Base-by-base conservation (phyloP, 2,329 filamentous ascomycete genomes). In the Penicillium thymicola region DNA sequence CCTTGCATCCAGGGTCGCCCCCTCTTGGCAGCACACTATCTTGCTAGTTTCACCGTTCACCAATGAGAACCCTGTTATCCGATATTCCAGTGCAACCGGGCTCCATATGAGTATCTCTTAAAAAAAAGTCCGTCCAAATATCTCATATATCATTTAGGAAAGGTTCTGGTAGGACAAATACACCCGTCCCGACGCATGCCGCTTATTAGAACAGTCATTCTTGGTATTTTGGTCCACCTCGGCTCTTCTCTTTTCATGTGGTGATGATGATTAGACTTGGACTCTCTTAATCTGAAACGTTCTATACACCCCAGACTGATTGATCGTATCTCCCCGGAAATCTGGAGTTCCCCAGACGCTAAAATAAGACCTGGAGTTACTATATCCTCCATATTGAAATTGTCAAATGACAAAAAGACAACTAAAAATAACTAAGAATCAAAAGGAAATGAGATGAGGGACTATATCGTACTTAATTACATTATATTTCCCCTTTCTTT, bases 271-370 rank as follows among this genome's bases (percentile, higher is more conserved):
- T 32, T 32, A 32, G 30, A 32, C 30, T 21, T 25, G 16, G n/a
- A 34, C 4, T 7, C n/a, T 34, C 13, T 28, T 18, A 37, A 46
- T 5, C 5, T 55, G 54, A 52, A 50, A 51, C 53, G 36, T 11
- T 27, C n/a, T 27, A 28, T 45, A 32, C 25, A 37, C 25, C 9
- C 18, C 25, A 51, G 40, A 48, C 30, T n/a, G 38, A 18, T 25
- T 28, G 27, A 53, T 47, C 41, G 27, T 13, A 5, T 52, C 27
- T 45, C 34, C 48, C 23, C 38, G 18, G 13, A 45, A 42, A 27
- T 41, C 54, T 18, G 42, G 54, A 45, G 27, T 45, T 30, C 48
- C 48, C 54, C 48, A 51, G 47, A 44, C 25, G n/a, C 40, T 54
- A 38, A 14, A 40, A 4, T 30, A 6, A 27, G 13, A 14, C 23